Evolutionary conservation across 23 red algal species (phyloP).

Genomic region (Gracilariopsis chorda): DNA sequence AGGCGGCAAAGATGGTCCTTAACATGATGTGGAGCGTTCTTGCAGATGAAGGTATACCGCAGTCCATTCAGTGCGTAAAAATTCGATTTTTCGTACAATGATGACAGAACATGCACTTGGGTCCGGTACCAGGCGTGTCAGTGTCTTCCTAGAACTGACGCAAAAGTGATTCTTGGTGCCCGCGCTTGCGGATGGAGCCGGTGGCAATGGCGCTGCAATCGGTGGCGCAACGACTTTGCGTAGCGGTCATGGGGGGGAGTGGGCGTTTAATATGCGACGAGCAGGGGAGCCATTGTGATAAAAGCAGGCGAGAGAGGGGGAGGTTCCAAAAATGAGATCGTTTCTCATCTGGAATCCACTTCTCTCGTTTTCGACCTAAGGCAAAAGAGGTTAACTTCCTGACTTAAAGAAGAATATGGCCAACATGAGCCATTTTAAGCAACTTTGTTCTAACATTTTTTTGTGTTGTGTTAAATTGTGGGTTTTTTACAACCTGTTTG

Average conservation of each 20-base stretch:
- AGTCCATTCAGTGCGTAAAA: constrained; percentile 22
- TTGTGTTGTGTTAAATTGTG: too few species aligned
- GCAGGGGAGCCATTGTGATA: too few species aligned
- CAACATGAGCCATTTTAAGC: too few species aligned
- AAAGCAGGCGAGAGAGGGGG: too few species aligned
- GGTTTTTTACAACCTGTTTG: too few species aligned
- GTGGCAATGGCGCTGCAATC: not conserved
- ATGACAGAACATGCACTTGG: constrained; percentile 53
- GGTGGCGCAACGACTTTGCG: not conserved
- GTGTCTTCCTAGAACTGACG: constrained; percentile 54
- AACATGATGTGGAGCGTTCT: constrained; percentile 42
- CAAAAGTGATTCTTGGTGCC: constrained; percentile 41
- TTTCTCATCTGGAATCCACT: too few species aligned
- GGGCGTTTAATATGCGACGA: too few species aligned
- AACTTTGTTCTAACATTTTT: too few species aligned
- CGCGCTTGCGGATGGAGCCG: constrained; percentile 29
- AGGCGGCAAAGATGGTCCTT: constrained; percentile 27
- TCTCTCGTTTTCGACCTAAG: too few species aligned
- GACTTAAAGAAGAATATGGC: too few species aligned
- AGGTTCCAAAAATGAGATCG: too few species aligned
- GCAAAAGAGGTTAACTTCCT: too few species aligned
- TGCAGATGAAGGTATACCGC: constrained; percentile 54
- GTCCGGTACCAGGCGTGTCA: not conserved
- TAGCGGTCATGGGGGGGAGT: not conserved
- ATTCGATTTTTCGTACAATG: constrained; percentile 29